phyloP scores from a whole-genome alignment of 2,329 filamentous ascomycete genomes.

The Epichloe uncinata region DNA sequence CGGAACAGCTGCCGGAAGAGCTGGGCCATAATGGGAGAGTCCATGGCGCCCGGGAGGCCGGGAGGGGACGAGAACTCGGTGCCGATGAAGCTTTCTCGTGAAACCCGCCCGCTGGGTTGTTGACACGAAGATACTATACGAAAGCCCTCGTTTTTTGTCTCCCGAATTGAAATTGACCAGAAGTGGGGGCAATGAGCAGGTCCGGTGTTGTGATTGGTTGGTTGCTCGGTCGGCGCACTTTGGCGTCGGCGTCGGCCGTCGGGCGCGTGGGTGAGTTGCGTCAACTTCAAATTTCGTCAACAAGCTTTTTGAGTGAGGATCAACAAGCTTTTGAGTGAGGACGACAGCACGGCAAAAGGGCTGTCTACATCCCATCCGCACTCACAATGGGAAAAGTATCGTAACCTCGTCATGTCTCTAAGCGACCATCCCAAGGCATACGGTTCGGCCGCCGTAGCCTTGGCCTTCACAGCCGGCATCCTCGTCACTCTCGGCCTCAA shows the following conservation, averaged over 20 bases:
- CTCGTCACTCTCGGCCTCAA: slow-evolving; percentile 66
- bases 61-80: not conserved
- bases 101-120: not conserved
- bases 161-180: not conserved
- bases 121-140: not conserved
- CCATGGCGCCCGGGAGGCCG: slow-evolving; percentile 42
- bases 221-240: not conserved
- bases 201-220: not conserved
- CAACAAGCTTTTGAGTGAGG: too few relatives aligned
- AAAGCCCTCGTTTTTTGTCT: not conserved
- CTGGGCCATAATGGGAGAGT: slow-evolving; percentile 63
- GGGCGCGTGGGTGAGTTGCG: too few relatives aligned
- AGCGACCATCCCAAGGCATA: slow-evolving; percentile 49
- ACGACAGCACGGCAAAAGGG: not conserved
- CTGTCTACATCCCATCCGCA: not conserved
- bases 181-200: not conserved
- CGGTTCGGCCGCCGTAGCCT: slow-evolving; percentile 50
- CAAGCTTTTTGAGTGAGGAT: too few relatives aligned
- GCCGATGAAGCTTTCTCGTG: not conserved
- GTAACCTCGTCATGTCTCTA: slow-evolving; percentile 36
- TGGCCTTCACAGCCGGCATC: slow-evolving; percentile 67
- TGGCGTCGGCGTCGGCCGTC: too few relatives aligned
- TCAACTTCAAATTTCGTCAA: too few relatives aligned
- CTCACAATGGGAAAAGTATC: not conserved
- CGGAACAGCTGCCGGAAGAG: slow-evolving; percentile 79